phyloP scores from a whole-genome alignment of 768 basidiomycete genomes.

The Pholiota conissans region DNA sequence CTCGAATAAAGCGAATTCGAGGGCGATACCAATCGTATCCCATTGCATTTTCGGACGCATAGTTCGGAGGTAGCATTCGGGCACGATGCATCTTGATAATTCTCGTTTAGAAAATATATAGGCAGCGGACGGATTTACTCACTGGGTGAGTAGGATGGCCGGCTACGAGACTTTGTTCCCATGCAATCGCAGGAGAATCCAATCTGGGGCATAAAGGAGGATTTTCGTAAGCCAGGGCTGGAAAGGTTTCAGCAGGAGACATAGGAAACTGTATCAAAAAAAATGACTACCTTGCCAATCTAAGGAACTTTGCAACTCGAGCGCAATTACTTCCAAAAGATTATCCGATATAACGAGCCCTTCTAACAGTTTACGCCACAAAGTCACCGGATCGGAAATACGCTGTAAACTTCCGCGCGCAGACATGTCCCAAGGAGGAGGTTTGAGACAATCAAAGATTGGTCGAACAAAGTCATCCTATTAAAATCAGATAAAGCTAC shows the following conservation, averaged over 20 bases:
- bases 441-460: slow-evolving; percentile 15
- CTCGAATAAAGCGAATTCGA: slow-evolving; percentile 45
- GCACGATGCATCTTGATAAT: slow-evolving; percentile 56
- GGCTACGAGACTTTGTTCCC: slow-evolving; percentile 59
- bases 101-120: neutral
- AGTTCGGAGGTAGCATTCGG: slow-evolving; percentile 33
- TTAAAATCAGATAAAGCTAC: slow-evolving; percentile 10
- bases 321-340: slow-evolving; percentile 40
- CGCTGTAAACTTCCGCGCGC: slow-evolving; percentile 12
- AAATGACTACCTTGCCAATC: slow-evolving; percentile 49
- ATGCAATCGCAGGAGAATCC: slow-evolving; percentile 43
- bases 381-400: slow-evolving; percentile 33
- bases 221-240: slow-evolving; percentile 47
- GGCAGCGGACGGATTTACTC: slow-evolving; percentile 12
- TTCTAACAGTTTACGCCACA: slow-evolving; percentile 44
- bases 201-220: slow-evolving; percentile 46
- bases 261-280: neutral
- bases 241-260: slow-evolving; percentile 10
- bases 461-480: slow-evolving; percentile 14
- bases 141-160: slow-evolving; percentile 65
- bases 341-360: slow-evolving; percentile 34
- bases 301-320: slow-evolving; percentile 50
- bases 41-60: slow-evolving; percentile 18
- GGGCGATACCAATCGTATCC: slow-evolving; percentile 58
- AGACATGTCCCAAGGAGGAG: slow-evolving; percentile 22